Percentiles rank a stretch among this genome's conserved stretches.
phyloP scores from a whole-genome alignment of 345 rosid genomes.

The Gossypium rotundifolium region DNA sequence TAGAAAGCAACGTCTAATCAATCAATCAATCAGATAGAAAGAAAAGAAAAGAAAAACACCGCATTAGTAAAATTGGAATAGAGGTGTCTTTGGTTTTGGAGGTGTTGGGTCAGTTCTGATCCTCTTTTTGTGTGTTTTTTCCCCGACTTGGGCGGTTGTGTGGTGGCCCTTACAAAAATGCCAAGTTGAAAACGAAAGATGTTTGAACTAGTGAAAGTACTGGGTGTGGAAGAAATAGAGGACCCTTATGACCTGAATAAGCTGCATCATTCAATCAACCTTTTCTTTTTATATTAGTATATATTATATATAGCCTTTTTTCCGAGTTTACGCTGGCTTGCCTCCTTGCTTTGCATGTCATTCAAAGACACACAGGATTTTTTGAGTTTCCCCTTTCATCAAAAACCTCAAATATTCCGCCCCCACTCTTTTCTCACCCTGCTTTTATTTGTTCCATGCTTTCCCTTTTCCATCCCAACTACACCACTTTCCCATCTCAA shows the following conservation, averaged over 20 bases:
- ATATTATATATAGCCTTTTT: background rate
- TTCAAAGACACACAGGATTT: slow-evolving; percentile 22
- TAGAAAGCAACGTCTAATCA: slow-evolving; percentile 9
- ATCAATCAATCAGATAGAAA: background rate
- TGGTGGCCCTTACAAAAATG: slow-evolving; percentile 17
- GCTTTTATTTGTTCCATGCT: too few species aligned
- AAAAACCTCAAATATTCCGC: background rate
- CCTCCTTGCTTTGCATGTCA: slow-evolving; percentile 1
- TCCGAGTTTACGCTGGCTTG: slow-evolving; percentile 16
- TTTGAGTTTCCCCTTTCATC: slow-evolving; percentile 10
- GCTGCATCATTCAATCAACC: background rate
- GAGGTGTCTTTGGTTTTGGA: slow-evolving; percentile 27
- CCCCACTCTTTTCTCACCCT: background rate
- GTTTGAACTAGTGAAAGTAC: background rate
- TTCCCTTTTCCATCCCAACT: too few species aligned
- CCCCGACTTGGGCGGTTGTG: slow-evolving; percentile 34
- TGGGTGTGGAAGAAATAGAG: background rate
- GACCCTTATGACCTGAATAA: too few species aligned
- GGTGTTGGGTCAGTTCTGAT: slow-evolving; percentile 22
- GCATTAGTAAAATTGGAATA: background rate
- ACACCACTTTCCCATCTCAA: too few species aligned
- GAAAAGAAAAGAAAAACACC: background rate
- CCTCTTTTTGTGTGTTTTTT: background rate
- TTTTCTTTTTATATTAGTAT: background rate
- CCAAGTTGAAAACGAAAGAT: slow-evolving; percentile 3